phyloP scores from a whole-genome alignment of 2,329 filamentous ascomycete species.

The Xylaria sp. region DNA sequence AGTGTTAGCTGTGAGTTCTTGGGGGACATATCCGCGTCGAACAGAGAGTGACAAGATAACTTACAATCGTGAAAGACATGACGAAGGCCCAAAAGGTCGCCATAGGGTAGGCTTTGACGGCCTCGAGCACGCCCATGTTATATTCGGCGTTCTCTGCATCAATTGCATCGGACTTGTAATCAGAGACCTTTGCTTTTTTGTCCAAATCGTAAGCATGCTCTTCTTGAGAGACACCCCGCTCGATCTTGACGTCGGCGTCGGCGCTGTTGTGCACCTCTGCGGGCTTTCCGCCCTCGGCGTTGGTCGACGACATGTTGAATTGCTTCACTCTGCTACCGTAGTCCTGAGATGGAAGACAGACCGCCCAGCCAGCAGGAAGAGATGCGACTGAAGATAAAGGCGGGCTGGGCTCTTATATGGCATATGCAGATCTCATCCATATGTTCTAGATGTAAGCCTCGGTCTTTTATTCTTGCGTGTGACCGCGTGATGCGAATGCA shows the following conservation, averaged over 20 bases:
- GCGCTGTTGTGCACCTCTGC: neutral
- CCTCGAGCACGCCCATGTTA: slow-evolving; percentile 44
- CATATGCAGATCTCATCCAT: neutral
- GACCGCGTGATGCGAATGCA: slow-evolving; percentile 15
- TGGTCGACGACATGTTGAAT: slow-evolving; percentile 18
- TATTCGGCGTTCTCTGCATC: slow-evolving; percentile 57
- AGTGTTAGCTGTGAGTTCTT: slow-evolving; percentile 26
- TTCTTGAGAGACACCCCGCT: slow-evolving; percentile 6
- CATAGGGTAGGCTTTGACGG: slow-evolving; percentile 44
- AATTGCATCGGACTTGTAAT: slow-evolving; percentile 59
- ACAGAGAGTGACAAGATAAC: slow-evolving; percentile 33
- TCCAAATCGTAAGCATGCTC: slow-evolving; percentile 32
- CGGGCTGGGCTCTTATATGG: slow-evolving; percentile 1
- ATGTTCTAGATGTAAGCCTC: neutral
- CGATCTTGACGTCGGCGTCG: neutral
- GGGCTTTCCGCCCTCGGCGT: neutral
- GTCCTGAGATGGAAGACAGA: neutral
- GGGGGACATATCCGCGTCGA: slow-evolving; percentile 6
- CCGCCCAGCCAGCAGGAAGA: neutral
- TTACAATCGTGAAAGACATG: slow-evolving; percentile 49
- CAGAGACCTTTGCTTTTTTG: slow-evolving; percentile 46
- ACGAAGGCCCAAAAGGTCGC: slow-evolving; percentile 48
- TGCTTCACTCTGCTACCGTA: slow-evolving; percentile 5
- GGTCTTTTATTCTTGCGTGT: slow-evolving; percentile 3
- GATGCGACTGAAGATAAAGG: neutral